phyloP scores from a whole-genome alignment of 1,139 yeast genomes.

The Dujonia santamariae region DNA sequence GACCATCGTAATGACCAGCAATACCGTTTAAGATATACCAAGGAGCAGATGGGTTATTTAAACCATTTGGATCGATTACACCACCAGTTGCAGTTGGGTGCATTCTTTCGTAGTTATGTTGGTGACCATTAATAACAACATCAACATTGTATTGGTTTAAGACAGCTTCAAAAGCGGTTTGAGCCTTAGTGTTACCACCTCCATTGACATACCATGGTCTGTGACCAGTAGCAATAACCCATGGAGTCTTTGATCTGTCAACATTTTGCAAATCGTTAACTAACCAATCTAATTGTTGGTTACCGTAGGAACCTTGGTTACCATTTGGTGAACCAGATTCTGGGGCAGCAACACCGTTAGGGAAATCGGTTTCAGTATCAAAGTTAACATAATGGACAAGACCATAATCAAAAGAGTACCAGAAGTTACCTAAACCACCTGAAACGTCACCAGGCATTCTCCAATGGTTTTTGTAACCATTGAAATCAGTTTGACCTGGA shows the following conservation, averaged over 20 bases:
- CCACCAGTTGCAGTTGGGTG: slow-evolving; percentile 8
- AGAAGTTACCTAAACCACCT: slow-evolving; percentile 9
- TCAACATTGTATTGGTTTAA: slow-evolving; percentile 8
- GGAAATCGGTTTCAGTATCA: slow-evolving; percentile 11
- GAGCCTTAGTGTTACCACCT: slow-evolving; percentile 7
- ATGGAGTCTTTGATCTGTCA: slow-evolving; percentile 10
- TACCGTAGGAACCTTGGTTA: slow-evolving; percentile 7
- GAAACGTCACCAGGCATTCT: slow-evolving; percentile 10
- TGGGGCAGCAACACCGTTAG: slow-evolving; percentile 10
- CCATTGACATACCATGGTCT: slow-evolving; percentile 12
- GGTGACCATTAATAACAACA: slow-evolving; percentile 9
- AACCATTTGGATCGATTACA: slow-evolving; percentile 9
- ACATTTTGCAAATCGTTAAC: slow-evolving; percentile 9
- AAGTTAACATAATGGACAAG: slow-evolving; percentile 9
- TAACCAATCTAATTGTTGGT: slow-evolving; percentile 10
- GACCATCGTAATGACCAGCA: slow-evolving; percentile 12
- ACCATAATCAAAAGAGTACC: slow-evolving; percentile 12
- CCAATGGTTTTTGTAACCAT: slow-evolving; percentile 10
- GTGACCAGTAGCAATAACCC: slow-evolving; percentile 11
- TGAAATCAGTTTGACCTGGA: slow-evolving; percentile 11
- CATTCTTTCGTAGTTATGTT: slow-evolving; percentile 10
- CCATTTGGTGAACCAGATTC: slow-evolving; percentile 10
- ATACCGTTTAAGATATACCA: slow-evolving; percentile 11
- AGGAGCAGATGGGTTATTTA: slow-evolving; percentile 10
- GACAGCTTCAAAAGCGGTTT: slow-evolving; percentile 9